Evolutionary conservation across 1,284 basidiomycete species (phyloP), one percentile per base, ranked within the genome.

Genomic region (Boletus sp.): DNA sequence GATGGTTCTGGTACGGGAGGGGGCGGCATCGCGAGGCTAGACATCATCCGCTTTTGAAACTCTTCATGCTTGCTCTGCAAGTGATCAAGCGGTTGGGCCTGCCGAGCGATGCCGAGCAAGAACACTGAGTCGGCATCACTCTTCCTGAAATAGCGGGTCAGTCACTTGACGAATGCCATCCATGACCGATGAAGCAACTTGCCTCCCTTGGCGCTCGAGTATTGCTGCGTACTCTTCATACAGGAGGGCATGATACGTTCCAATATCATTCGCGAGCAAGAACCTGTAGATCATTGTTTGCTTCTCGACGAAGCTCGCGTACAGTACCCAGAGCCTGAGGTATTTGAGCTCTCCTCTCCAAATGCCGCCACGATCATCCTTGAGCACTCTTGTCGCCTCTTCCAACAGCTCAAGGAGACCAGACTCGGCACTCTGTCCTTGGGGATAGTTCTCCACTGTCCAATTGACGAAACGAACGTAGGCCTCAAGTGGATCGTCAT

Each of bases 191-290:
- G 56, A 48, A 16, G 30, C 21, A 31, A 54, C 74, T 14, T 63
- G 91, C 90, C 86, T 80, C 51, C 84, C 84, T 58, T 89, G 83
- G 35, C 87, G 79, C 74, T 98, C 96, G 40, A 94, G 78, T 7
- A 91, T 86, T 31, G 83, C 80, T 0, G 95, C 95, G 76, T 91
- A 94, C 74, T 97, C 95, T 74, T 98, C 95, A 72, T 98, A 98
- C 48, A 98, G 80, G 40, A 91, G 75, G 3, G 92, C 89, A 71
- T 90, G 88, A 19, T 80, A 81, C 11, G 93, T 91, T 1, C 95
- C 96, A 66, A 98, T 92, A 65, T 97, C 92, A 67, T 95, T 94
- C 2, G 89, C 89, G 64, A 97, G 83, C 67, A 97, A 78, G 75
- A 94, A 97, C 67, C 87, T 82, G 80, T 90, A 96, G 65, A 96